These are phyloP conservation scores for Xerocomellus dryophilus DNA, from an alignment of 768 basidiomycete genomes.

Conservation along the genomic window DNA sequence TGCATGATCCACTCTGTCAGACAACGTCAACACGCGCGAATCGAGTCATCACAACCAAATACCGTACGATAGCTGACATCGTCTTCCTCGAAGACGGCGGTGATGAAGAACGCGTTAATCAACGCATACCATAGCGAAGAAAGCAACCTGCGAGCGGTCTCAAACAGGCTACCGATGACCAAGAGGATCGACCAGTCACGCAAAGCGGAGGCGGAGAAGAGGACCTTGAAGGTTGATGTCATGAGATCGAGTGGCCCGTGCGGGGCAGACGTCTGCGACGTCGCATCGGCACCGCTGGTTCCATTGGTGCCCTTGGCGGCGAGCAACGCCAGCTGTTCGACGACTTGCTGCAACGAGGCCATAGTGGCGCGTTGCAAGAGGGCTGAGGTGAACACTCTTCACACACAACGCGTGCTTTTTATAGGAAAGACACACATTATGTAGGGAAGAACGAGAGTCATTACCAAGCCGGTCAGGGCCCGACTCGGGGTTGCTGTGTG, in stretches of 20 bases:
- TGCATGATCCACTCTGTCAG: slow-evolving; percentile 63
- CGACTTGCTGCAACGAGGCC: slow-evolving; percentile 30
- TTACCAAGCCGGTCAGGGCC: no score
- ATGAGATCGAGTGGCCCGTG: slow-evolving; percentile 26
- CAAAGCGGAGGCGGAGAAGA: slow-evolving; percentile 54
- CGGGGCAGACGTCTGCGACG: slow-evolving; percentile 6
- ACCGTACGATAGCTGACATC: slow-evolving; percentile 56
- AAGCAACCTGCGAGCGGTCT: slow-evolving; percentile 50
- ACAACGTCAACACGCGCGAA: neutral
- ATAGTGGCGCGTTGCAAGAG: slow-evolving; percentile 1
- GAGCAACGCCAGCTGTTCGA: slow-evolving; percentile 29
- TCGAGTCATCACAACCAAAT: neutral
- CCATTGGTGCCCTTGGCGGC: slow-evolving; percentile 14
- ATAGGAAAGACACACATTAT: slow-evolving; percentile 1
- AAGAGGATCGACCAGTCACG: slow-evolving; percentile 65
- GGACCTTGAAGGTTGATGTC: slow-evolving; percentile 39
- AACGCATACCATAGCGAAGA: slow-evolving; percentile 42
- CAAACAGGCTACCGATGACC: slow-evolving; percentile 59
- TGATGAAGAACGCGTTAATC: slow-evolving; percentile 57
- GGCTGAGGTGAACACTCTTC: neutral
- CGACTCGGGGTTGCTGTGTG: neutral
- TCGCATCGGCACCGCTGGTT: slow-evolving; percentile 14
- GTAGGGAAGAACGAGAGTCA: no score
- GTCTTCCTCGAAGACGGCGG: slow-evolving; percentile 55
- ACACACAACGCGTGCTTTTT: neutral